Conservation (phyloP, 2,329 filamentous ascomycete species). For the Aspergillus fumigatiaffinis region DNA sequence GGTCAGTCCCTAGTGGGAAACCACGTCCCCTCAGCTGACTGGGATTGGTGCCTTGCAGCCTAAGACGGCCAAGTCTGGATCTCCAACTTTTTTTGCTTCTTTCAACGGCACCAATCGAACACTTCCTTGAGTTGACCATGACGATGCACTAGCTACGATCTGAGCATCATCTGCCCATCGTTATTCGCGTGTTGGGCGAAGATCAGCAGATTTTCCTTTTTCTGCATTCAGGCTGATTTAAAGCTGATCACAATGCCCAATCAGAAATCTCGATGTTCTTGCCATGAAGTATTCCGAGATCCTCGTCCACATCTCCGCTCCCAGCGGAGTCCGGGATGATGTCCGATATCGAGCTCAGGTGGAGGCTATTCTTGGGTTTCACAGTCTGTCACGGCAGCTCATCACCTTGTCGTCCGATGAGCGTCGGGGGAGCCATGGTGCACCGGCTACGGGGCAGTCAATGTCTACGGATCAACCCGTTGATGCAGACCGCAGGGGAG, state of each 20-base stretch:
- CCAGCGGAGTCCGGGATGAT: conserved; percentile 35
- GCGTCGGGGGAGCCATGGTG: not conserved
- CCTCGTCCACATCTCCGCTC: conserved; percentile 41
- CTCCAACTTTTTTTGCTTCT: not conserved
- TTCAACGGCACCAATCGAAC: not conserved
- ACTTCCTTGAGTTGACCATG: not conserved
- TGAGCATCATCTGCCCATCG: not conserved
- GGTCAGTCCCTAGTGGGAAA: conserved; percentile 1
- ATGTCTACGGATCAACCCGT: not conserved
- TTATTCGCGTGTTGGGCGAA: not conserved
- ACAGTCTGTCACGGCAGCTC: conserved; percentile 24
- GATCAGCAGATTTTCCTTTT: not conserved
- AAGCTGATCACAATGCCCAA: not conserved
- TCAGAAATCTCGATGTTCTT: not conserved
- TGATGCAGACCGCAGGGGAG: not conserved
- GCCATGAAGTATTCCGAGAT: conserved; percentile 31
- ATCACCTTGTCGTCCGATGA: conserved; percentile 10
- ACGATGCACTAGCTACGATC: not conserved
- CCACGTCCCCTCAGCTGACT: not conserved
- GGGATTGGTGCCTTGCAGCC: not conserved
- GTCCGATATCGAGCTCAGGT: conserved; percentile 37
- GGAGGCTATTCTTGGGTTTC: conserved; percentile 33
- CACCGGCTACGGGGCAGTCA: not conserved
- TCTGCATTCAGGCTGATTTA: not conserved
- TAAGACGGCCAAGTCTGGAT: not conserved